phyloP scores from a whole-genome alignment of 371 early-diverging fungal genomes.

The Zychaea mexicana region DNA sequence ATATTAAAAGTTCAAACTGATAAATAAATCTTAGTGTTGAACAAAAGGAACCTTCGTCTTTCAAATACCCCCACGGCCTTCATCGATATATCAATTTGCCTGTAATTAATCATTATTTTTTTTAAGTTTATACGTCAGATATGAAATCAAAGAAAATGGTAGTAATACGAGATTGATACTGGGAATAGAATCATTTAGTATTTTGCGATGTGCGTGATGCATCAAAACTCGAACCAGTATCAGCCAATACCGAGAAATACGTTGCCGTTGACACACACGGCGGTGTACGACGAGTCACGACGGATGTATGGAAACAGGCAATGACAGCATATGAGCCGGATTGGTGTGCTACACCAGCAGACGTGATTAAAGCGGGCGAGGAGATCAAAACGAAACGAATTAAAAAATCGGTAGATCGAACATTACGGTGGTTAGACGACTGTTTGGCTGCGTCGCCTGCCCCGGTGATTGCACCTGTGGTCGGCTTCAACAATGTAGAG shows the following conservation, averaged over 20 bases:
- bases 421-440: slow-evolving; percentile 61
- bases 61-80: slow-evolving; percentile 56
- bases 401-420: slow-evolving; percentile 66
- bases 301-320: slow-evolving; percentile 53
- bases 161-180: too few species aligned
- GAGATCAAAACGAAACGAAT: slow-evolving; percentile 62
- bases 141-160: too few species aligned
- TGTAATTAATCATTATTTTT: slow-evolving; percentile 19
- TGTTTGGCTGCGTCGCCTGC: slow-evolving; percentile 11
- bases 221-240: slow-evolving; percentile 36
- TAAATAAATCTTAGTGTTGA: slow-evolving; percentile 34
- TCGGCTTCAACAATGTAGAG: slow-evolving; percentile 51
- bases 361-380: slow-evolving; percentile 44
- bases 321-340: slow-evolving; percentile 59
- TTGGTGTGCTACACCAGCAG: slow-evolving; percentile 47
- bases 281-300: slow-evolving; percentile 63
- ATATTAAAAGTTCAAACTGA: neutral
- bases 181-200: slow-evolving; percentile 40
- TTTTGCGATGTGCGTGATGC: slow-evolving; percentile 74
- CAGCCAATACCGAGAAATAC: slow-evolving; percentile 64
- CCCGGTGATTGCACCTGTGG: slow-evolving; percentile 61
- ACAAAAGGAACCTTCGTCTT: slow-evolving; percentile 45
- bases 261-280: slow-evolving; percentile 69
- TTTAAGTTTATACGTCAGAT: too few species aligned
- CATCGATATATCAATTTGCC: slow-evolving; percentile 59